phyloP scores from a whole-genome alignment of 352 stramenopile species.

The Phytopythium kandeliae region DNA sequence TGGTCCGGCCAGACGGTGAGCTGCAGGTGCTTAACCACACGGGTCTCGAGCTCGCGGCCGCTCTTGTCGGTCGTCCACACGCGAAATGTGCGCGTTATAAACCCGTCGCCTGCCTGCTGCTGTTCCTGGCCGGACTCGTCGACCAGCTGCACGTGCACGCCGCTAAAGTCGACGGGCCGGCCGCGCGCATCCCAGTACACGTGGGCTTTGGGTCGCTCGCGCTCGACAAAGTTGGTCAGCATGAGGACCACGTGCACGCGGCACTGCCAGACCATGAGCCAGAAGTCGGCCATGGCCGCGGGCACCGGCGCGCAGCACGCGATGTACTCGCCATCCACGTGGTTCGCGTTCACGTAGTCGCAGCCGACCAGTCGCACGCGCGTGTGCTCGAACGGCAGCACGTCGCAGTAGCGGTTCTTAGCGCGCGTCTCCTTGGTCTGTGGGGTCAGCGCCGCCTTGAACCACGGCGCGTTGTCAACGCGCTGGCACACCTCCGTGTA shows the following conservation, averaged over 20 bases:
- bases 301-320: constrained; percentile 69
- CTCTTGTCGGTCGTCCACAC: constrained; percentile 26
- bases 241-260: constrained; percentile 82
- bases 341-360: constrained; percentile 78
- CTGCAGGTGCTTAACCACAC: constrained; percentile 63
- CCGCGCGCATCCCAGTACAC: constrained; percentile 61
- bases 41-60: constrained; percentile 17
- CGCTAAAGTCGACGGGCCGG: constrained; percentile 41
- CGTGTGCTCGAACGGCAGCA: constrained; percentile 69
- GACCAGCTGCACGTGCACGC: constrained; percentile 44
- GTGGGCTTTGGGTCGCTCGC: constrained; percentile 62
- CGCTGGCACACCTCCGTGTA: constrained; percentile 58
- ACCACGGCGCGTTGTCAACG: constrained; percentile 54
- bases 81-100: constrained; percentile 50
- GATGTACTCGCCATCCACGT: constrained; percentile 60
- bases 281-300: constrained; percentile 67
- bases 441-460: constrained; percentile 36
- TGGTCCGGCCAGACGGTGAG: constrained; percentile 80
- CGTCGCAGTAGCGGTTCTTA: constrained; percentile 78
- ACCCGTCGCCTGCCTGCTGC: constrained; percentile 16
- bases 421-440: constrained; percentile 62
- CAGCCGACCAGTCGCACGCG: constrained; percentile 44
- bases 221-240: constrained; percentile 85
- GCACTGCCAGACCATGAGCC: constrained; percentile 76
- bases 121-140: constrained; percentile 25